Base-by-base conservation (phyloP, 192 early-diverging fungal species). In the Dissophora ornata region DNA sequence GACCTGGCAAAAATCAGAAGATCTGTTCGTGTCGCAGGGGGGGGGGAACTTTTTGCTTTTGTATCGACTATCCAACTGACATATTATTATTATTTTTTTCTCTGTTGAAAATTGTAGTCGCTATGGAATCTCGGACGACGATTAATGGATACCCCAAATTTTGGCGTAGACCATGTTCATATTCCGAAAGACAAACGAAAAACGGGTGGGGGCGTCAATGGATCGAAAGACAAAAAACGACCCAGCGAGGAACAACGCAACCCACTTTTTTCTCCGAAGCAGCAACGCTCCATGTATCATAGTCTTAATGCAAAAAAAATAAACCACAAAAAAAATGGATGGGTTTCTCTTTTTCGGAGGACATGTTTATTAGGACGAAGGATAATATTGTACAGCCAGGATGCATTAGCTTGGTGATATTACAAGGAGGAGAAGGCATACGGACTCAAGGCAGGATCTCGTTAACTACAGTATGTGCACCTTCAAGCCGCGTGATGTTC, bases 91-190 rank as follows among this genome's bases (percentile, higher is more conserved):
- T n/a, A n/a, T n/a, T n/a, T n/a, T n/a, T n/a, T n/a, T n/a, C n/a
- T n/a, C n/a, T n/a, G n/a, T n/a, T n/a, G n/a, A n/a, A n/a, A n/a
- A n/a, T 18, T 48, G 12, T 69, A 80, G 78, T 56, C 68, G 69
- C 15, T 80, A 80, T 45, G 78, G 68, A 34, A 66, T 80, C 28
- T 51, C 67, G 3, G 78, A 80, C 8, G 77, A 79, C 15, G 77
- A 70, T 30, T 59, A 67, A 30, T 29, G 30, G 16, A 38, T 44
- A 3, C n/a, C n/a, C n/a, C n/a, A n/a, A n/a, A n/a, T n/a, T n/a
- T 47, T 16, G 19, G 19, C 12, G 45, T 8, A 7, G 19, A 21
- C n/a, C 21, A 29, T 9, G 12, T 51, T 13, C 12, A 18, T 51
- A 10, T 29, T 28, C 22, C 8, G 13, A 29, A 7, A 47, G 45